A percentile compares a stretch with the other conserved stretches of the same genome.
Conservation (phyloP, 2,329 filamentous ascomycete genomes). For the Camptophora hylomeconis region DNA sequence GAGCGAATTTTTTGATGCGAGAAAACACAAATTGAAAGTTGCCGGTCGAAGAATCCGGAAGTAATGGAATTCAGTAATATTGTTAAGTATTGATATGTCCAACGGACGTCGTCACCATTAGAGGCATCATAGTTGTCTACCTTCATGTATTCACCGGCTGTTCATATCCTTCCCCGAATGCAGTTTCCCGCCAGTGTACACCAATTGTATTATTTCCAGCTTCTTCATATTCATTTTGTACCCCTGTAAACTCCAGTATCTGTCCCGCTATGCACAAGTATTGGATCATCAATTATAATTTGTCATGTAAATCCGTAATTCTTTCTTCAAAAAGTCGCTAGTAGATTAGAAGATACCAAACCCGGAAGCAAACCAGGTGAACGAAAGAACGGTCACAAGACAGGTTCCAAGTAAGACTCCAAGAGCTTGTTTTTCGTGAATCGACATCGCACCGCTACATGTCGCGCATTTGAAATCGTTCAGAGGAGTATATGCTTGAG, state of each 20-base stretch:
- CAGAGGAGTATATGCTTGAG: constrained; percentile 15
- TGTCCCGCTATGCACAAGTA: constrained; percentile 5
- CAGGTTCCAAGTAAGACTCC: constrained; percentile 43
- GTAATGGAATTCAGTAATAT: background rate
- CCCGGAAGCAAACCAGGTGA: constrained; percentile 38
- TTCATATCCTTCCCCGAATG: too few species aligned
- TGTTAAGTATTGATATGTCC: too few species aligned
- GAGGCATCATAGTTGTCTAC: background rate
- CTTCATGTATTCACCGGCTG: background rate
- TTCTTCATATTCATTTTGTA: too few species aligned
- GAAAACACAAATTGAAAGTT: background rate
- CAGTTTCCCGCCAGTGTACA: too few species aligned
- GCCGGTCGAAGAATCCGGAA: background rate
- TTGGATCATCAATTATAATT: constrained; percentile 1
- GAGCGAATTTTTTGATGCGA: background rate
- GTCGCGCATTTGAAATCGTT: constrained; percentile 43
- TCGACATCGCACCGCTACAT: constrained; percentile 41
- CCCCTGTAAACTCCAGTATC: constrained; percentile 1
- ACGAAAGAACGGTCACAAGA: constrained; percentile 43
- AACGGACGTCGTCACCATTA: background rate
- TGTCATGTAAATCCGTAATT: background rate
- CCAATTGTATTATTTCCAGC: too few species aligned
- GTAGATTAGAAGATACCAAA: constrained; percentile 22
- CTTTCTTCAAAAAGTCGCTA: background rate
- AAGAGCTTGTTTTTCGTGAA: constrained; percentile 41